Percentiles rank a stretch among this genome's conserved stretches.
phyloP scores from a whole-genome alignment of 208 protist species.

The Leishmania guyanensis region DNA sequence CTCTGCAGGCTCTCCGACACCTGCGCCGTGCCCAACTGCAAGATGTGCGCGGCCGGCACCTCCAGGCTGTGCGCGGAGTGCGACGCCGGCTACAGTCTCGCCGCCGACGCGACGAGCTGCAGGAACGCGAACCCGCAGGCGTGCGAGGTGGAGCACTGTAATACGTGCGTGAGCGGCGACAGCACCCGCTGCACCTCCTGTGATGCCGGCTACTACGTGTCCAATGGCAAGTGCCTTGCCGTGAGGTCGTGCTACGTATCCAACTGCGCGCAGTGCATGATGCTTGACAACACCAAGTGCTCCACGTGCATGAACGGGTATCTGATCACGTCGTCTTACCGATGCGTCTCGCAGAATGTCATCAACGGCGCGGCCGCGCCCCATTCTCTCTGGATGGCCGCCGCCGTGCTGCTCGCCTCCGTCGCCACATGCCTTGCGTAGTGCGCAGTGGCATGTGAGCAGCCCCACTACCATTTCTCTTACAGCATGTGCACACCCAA shows the following conservation, averaged over 20 bases:
- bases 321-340: neutral
- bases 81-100: constrained; percentile 12
- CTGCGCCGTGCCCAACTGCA: constrained; percentile 14
- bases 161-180: constrained; percentile 2
- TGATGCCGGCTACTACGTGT: constrained; percentile 12
- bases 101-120: constrained; percentile 4
- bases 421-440: neutral
- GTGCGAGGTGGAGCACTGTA: constrained; percentile 19
- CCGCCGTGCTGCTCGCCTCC: constrained; percentile 1
- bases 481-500: constrained; percentile 3
- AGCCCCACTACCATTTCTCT: neutral
- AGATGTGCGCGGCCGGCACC: constrained; percentile 1
- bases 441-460: neutral
- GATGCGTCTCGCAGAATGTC: neutral
- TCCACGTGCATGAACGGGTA: constrained; percentile 9
- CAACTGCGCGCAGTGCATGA: constrained; percentile 19
- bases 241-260: constrained; percentile 4
- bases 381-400: neutral
- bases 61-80: constrained; percentile 3
- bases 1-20: constrained; percentile 1
- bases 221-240: neutral
- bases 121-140: neutral
- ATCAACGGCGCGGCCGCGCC: constrained; percentile 6
- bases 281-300: constrained; percentile 13
- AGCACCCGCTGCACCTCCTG: constrained; percentile 1